These are phyloP conservation scores for Candida orba DNA, from an alignment of 805 yeast genomes.

Conservation along the genomic window DNA sequence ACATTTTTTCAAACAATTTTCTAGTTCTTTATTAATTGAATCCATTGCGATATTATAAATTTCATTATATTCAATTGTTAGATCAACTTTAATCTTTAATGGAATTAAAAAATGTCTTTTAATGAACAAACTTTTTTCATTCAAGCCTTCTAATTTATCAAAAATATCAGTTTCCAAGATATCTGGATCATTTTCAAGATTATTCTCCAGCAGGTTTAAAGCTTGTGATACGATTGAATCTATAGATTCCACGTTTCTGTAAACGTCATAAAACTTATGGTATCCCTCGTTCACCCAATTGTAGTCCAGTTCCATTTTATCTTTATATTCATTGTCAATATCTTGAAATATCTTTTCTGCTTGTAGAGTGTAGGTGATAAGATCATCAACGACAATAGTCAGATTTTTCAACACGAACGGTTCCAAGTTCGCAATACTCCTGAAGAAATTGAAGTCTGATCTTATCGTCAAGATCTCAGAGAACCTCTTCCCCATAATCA, in stretches of 20 bases:
- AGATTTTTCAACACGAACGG: conserved; percentile 20
- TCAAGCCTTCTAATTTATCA: conserved; percentile 27
- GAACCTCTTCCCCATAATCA: conserved; percentile 11
- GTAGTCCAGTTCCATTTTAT: conserved; percentile 5
- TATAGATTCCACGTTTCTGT: conserved; percentile 25
- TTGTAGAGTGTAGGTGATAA: conserved; percentile 14
- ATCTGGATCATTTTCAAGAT: conserved; percentile 14
- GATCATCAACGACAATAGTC: conserved; percentile 16
- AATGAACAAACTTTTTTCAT: conserved; percentile 21
- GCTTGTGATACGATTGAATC: conserved; percentile 30
- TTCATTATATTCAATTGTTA: conserved; percentile 38
- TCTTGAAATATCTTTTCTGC: conserved; percentile 12
- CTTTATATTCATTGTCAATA: conserved; percentile 2
- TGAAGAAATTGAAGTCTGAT: conserved; percentile 21
- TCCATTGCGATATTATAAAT: conserved; percentile 34
- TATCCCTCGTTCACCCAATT: conserved; percentile 30
- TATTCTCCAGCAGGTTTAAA: conserved; percentile 29
- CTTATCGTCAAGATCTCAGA: conserved; percentile 20
- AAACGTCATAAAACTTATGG: conserved; percentile 26
- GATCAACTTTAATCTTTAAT: conserved; percentile 30
- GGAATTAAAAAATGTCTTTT: conserved; percentile 24
- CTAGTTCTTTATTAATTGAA: conserved; percentile 34
- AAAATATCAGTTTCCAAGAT: conserved; percentile 24
- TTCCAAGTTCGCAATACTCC: conserved; percentile 18
- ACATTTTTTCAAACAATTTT: conserved; percentile 28